Conservation (phyloP, 257 asterid genomes). For the Euphrasia confusa region DNA sequence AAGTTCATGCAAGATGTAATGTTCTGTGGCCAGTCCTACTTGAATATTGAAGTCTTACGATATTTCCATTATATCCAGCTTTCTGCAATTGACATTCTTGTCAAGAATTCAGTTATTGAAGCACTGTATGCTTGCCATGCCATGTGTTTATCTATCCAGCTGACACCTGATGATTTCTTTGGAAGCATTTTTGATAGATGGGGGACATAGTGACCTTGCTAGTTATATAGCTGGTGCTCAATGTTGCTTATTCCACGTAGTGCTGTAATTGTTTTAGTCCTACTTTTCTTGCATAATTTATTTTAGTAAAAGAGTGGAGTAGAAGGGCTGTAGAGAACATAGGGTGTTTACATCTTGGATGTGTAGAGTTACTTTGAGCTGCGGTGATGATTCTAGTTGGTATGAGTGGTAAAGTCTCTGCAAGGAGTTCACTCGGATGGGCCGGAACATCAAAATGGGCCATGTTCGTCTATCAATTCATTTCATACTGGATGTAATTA, state of each 20-base stretch:
- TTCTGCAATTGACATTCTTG: constrained; percentile 40
- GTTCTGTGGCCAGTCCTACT: constrained; percentile 76
- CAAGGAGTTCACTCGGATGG: constrained; percentile 51
- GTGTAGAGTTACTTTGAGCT: constrained; percentile 27
- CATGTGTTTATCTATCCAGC: constrained; percentile 29
- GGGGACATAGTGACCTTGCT: constrained; percentile 24
- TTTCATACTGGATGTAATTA: constrained; percentile 60
- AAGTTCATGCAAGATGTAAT: constrained; percentile 99
- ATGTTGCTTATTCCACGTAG: constrained; percentile 16
- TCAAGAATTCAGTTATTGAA: constrained; percentile 46
- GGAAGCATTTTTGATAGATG: constrained; percentile 21
- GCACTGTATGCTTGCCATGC: constrained; percentile 41
- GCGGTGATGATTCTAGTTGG: constrained; percentile 29
- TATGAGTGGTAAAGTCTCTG: constrained; percentile 35
- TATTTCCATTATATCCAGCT: constrained; percentile 51
- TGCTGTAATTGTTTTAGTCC: constrained; percentile 2
- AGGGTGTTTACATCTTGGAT: constrained; percentile 20
- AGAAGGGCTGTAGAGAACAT: constrained; percentile 18
- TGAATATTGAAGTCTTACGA: constrained; percentile 54
- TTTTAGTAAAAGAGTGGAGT: constrained; percentile 9
- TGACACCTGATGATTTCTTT: constrained; percentile 28
- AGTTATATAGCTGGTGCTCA: constrained; percentile 17
- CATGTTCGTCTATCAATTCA: constrained; percentile 49
- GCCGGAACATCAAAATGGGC: constrained; percentile 42
- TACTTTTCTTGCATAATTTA: background rate